Percentiles rank a stretch among this genome's conserved stretches.
These are phyloP conservation scores for Vitis hybrid DNA, from an alignment of 177 flowering plant species.

Conservation along the genomic window DNA sequence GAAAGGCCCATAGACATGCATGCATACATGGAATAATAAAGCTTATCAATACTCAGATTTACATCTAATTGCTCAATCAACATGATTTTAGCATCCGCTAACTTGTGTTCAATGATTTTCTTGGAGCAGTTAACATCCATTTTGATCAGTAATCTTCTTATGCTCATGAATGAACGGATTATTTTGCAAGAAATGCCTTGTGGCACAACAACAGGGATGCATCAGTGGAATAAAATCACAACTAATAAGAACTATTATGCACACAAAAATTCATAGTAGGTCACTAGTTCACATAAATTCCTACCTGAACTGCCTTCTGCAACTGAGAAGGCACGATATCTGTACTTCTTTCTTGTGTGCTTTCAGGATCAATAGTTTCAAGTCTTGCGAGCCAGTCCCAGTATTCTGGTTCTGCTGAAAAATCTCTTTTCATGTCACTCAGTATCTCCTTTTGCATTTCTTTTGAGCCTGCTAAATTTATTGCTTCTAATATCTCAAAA, in stretches of 20 bases:
- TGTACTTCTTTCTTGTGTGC: conserved; percentile 17
- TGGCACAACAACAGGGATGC: not conserved
- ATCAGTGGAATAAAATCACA: not conserved
- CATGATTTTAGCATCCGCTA: no score
- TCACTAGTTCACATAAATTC: not conserved
- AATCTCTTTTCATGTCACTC: conserved; percentile 68
- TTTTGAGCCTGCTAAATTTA: conserved; percentile 53
- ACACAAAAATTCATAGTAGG: not conserved
- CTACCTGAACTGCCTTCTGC: conserved; percentile 64
- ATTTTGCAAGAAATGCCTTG: not conserved
- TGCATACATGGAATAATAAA: no score
- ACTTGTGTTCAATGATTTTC: no score
- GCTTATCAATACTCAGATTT: no score
- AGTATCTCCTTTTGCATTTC: conserved; percentile 60
- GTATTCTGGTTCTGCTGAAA: conserved; percentile 62
- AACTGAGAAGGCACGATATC: conserved; percentile 27
- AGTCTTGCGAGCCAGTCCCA: conserved; percentile 94
- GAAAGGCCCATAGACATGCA: no score
- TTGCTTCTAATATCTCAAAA: conserved; percentile 65
- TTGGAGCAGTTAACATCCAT: no score
- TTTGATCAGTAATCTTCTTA: no score
- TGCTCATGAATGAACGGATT: no score
- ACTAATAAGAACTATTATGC: not conserved
- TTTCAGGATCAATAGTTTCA: conserved; percentile 25
- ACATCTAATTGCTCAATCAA: no score